phyloP scores from a whole-genome alignment of 2,329 filamentous ascomycete genomes.

The Pseudogymnoascus sp. region DNA sequence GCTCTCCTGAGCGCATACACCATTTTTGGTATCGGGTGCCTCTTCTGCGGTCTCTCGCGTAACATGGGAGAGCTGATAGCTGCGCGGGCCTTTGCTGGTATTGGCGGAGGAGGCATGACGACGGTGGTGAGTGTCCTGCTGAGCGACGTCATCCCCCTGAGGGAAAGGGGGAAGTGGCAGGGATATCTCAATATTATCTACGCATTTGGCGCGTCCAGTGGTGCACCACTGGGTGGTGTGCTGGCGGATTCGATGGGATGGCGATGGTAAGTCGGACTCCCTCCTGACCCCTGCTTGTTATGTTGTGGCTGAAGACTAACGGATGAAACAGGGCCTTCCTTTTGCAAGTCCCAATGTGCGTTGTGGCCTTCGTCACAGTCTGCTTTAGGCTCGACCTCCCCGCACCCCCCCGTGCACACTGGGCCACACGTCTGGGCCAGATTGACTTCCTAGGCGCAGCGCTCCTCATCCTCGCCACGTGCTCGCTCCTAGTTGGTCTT shows the following conservation, averaged over 20 bases:
- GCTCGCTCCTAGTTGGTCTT: slow-evolving; percentile 59
- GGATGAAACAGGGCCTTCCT: slow-evolving; percentile 55
- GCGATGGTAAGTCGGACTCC: slow-evolving; percentile 51
- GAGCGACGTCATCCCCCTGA: slow-evolving; percentile 62
- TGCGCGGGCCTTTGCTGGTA: slow-evolving; percentile 48
- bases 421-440: slow-evolving; percentile 56
- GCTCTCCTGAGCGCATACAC: slow-evolving; percentile 58
- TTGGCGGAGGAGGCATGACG: slow-evolving; percentile 67
- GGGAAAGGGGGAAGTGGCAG: slow-evolving; percentile 67
- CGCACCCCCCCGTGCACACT: slow-evolving; percentile 49
- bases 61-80: slow-evolving; percentile 60
- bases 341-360: slow-evolving; percentile 60
- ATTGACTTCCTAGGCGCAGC: slow-evolving; percentile 69
- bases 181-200: slow-evolving; percentile 66
- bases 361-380: slow-evolving; percentile 58
- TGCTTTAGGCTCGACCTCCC: slow-evolving; percentile 57
- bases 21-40: slow-evolving; percentile 58
- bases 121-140: slow-evolving; percentile 63
- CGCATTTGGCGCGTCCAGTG: slow-evolving; percentile 58
- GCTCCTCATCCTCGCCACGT: slow-evolving; percentile 57
- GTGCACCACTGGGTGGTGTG: slow-evolving; percentile 64
- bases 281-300: slow-evolving; percentile 9
- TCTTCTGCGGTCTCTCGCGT: slow-evolving; percentile 55
- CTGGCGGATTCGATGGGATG: slow-evolving; percentile 68
- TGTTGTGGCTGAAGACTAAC: not conserved